Conservation (phyloP, 768 basidiomycete genomes). For the Filobasidium wieringae region DNA sequence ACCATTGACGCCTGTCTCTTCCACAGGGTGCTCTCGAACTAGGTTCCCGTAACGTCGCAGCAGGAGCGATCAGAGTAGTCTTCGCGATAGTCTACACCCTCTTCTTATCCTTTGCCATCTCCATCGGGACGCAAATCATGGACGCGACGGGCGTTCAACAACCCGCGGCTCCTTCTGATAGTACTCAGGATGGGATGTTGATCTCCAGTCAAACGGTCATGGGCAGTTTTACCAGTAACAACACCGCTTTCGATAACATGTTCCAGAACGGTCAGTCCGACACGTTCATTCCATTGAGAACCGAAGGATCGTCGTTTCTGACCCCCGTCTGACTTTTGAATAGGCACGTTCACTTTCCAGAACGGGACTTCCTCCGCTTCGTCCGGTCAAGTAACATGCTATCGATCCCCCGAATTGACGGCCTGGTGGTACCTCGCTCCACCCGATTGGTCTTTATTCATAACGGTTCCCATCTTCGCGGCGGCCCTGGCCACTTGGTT, state of each 20-base stretch:
- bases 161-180: constrained; percentile 6
- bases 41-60: constrained; percentile 32
- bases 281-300: neutral
- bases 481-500: constrained; percentile 27
- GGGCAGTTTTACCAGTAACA: constrained; percentile 24
- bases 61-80: constrained; percentile 32
- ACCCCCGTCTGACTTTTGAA: neutral
- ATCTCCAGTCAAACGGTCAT: constrained; percentile 12
- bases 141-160: constrained; percentile 25
- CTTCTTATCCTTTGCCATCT: constrained; percentile 34
- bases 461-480: constrained; percentile 29
- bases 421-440: constrained; percentile 27
- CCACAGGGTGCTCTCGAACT: constrained; percentile 35
- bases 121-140: constrained; percentile 34
- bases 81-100: constrained; percentile 37
- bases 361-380: constrained; percentile 21
- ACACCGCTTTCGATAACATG: constrained; percentile 20
- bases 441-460: constrained; percentile 25
- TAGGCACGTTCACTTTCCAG: constrained; percentile 35
- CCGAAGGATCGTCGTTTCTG: too few relatives aligned
- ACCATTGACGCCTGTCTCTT: too few relatives aligned
- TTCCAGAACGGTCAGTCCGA: constrained; percentile 24
- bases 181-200: neutral
- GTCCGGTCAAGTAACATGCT: constrained; percentile 19
- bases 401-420: constrained; percentile 19